phyloP scores from a whole-genome alignment of 495 filamentous ascomycete species.

The Sordaria brevicollis region DNA sequence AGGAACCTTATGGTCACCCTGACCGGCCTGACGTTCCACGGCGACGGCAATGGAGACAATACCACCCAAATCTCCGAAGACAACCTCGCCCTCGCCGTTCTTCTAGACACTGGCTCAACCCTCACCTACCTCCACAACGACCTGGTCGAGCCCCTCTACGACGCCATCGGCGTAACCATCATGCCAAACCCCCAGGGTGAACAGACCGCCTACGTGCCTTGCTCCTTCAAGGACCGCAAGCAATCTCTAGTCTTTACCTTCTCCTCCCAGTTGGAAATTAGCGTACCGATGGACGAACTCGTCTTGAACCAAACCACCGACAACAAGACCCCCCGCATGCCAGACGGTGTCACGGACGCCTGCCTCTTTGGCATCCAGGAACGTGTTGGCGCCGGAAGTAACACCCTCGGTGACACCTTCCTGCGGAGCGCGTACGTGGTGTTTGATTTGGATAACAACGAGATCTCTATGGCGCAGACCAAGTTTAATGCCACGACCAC shows the following conservation, averaged over 20 bases:
- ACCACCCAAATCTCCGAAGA: slow-evolving; percentile 4
- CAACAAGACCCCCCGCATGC: slow-evolving; percentile 43
- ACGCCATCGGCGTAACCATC: slow-evolving; percentile 43
- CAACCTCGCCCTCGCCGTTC: slow-evolving; percentile 53
- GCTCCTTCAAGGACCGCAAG: slow-evolving; percentile 48
- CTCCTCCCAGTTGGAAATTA: slow-evolving; percentile 49
- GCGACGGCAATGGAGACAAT: slow-evolving; percentile 33
- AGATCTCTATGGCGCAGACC: slow-evolving; percentile 80
- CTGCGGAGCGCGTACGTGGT: slow-evolving; percentile 86
- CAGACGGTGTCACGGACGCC: slow-evolving; percentile 44
- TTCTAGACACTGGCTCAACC: slow-evolving; percentile 89
- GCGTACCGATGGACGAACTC: slow-evolving; percentile 65
- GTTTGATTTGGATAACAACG: slow-evolving; percentile 79
- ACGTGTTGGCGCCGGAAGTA: slow-evolving; percentile 45
- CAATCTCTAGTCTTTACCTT: slow-evolving; percentile 61
- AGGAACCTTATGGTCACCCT: slow-evolving; percentile 77
- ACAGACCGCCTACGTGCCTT: slow-evolving; percentile 61
- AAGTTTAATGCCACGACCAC: slow-evolving; percentile 62
- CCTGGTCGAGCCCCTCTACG: slow-evolving; percentile 53
- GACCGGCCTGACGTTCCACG: slow-evolving; percentile 38
- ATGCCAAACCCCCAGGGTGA: slow-evolving; percentile 40
- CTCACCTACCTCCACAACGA: slow-evolving; percentile 75
- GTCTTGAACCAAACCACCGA: slow-evolving; percentile 49
- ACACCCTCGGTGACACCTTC: slow-evolving; percentile 87
- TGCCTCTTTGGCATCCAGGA: slow-evolving; percentile 74